Base-by-base conservation (phyloP, 345 rosid species). In the Hibiscus tridactylites region DNA sequence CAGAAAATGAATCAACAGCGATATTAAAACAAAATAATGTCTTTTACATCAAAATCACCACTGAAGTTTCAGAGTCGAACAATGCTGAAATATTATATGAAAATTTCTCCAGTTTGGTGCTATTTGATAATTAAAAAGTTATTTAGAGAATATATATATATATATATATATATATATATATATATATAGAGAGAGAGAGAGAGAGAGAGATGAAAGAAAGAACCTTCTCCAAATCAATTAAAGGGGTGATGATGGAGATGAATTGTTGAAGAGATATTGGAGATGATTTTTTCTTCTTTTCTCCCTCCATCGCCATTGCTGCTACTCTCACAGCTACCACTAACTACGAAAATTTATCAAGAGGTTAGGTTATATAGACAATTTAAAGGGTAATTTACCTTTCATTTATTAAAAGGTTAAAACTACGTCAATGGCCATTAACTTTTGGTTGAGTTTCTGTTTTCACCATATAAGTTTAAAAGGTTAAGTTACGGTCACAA, bases 191-290 rank as follows among this genome's bases (percentile, higher is more conserved):
- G 61, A 21, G 21, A 68, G 15, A 58, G 54, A n/a, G 56, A 59
- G 64, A n/a, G 64, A 59, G 59, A 31, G 47, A 44, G 57, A 10
- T 19, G 1, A 13, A 24, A 21, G 33, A 31, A 59, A 33, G 68
- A 73, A 81, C 91, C 89, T 91, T 91, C 80, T 91, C 97, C 75
- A 91, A 74, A 62, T 91, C 97, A 70, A 91, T 82, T 61, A 91
- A 82, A 65, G 95, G 97, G 52, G 85, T 75, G 82, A 79, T 85
- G 74, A 78, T 79, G 73, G 95, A 88, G 59, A 91, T 86, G 75
- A 91, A 91, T 28, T 77, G 83, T 58, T 85, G 83, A 37, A 91
- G 93, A 72, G 97, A 86, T 47, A 89, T 70, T 4, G 84, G 42
- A 3, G 79, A 72, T 64, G 79, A 79, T 72, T 79, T 85, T 86